A percentile compares a stretch with the other conserved stretches of the same genome.
phyloP scores from a whole-genome alignment of 2,329 filamentous ascomycete genomes.

The Fusarium nodosum region DNA sequence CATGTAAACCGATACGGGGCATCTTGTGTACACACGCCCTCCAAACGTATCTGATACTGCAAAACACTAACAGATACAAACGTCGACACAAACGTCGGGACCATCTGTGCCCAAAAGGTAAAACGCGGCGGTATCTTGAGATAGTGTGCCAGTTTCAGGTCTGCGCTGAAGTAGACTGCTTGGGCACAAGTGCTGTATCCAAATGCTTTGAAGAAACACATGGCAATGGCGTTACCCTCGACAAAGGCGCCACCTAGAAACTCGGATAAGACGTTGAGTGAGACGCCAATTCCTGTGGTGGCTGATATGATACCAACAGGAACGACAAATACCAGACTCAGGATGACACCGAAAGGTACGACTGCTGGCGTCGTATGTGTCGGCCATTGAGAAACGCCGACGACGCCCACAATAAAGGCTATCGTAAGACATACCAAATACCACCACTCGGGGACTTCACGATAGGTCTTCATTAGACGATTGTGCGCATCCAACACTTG shows the following conservation, averaged over 20 bases:
- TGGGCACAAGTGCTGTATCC: constrained; percentile 55
- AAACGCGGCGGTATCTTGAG: constrained; percentile 60
- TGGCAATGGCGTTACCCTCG: constrained; percentile 60
- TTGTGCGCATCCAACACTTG: constrained; percentile 58
- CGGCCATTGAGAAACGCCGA: constrained; percentile 56
- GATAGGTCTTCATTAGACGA: constrained; percentile 62
- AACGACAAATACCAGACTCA: constrained; percentile 60
- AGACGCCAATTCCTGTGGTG: constrained; percentile 59
- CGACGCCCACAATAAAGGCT: constrained; percentile 54
- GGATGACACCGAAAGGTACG: constrained; percentile 59
- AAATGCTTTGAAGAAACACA: constrained; percentile 63
- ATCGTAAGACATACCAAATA: constrained; percentile 54
- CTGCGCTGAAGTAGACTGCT: constrained; percentile 55
- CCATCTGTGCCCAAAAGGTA: constrained; percentile 55
- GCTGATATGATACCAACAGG: constrained; percentile 61
- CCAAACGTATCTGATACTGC: constrained; percentile 56
- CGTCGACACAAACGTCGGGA: constrained; percentile 54
- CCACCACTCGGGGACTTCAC: constrained; percentile 64
- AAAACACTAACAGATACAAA: constrained; percentile 54
- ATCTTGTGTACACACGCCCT: constrained; percentile 55
- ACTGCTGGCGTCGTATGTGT: constrained; percentile 60
- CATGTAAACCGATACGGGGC: constrained; percentile 57
- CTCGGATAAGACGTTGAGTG: constrained; percentile 63
- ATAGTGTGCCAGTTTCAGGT: constrained; percentile 58
- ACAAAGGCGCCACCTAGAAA: constrained; percentile 61